A percentile compares a stretch with the other conserved stretches of the same genome.
Conservation (phyloP, 2,329 filamentous ascomycete species). For the Colletotrichum kahawae region DNA sequence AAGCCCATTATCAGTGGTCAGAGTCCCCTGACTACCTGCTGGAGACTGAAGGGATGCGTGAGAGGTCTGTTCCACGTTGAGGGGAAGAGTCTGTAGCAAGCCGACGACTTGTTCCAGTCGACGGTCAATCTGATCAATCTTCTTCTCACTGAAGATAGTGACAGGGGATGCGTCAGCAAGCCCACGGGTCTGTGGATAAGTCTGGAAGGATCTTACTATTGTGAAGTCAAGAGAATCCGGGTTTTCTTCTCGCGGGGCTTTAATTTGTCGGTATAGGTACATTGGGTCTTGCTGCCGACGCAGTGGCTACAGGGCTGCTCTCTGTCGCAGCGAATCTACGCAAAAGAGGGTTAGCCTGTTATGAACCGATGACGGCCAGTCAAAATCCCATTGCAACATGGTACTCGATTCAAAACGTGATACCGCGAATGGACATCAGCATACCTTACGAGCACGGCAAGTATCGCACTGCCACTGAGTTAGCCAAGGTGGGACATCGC, state of each 20-base stretch:
- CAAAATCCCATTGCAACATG: fast-evolving
- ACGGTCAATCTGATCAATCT: constrained; percentile 42
- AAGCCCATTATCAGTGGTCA: fast-evolving
- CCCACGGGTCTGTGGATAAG: fast-evolving
- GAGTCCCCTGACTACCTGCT: background rate
- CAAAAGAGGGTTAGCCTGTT: fast-evolving
- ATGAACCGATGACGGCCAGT: fast-evolving
- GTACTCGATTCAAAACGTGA: background rate
- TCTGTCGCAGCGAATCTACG: constrained; percentile 40
- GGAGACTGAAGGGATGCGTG: constrained; percentile 23
- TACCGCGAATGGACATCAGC: background rate
- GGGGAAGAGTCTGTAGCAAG: constrained; percentile 27
- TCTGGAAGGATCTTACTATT: constrained; percentile 34
- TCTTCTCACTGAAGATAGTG: constrained; percentile 33
- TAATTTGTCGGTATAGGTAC: constrained; percentile 32
- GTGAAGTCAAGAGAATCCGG: constrained; percentile 39
- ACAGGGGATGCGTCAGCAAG: background rate
- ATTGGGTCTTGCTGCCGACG: constrained; percentile 37
- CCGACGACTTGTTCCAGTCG: constrained; percentile 38
- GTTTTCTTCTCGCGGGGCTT: constrained; percentile 40
- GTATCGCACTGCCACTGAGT: background rate
- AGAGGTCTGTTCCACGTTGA: constrained; percentile 28
- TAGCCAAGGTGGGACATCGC: background rate
- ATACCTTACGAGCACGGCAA: background rate
- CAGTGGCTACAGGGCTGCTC: constrained; percentile 41